Base-by-base conservation (phyloP, 2,329 filamentous ascomycete species). In the Colletotrichum navitas region DNA sequence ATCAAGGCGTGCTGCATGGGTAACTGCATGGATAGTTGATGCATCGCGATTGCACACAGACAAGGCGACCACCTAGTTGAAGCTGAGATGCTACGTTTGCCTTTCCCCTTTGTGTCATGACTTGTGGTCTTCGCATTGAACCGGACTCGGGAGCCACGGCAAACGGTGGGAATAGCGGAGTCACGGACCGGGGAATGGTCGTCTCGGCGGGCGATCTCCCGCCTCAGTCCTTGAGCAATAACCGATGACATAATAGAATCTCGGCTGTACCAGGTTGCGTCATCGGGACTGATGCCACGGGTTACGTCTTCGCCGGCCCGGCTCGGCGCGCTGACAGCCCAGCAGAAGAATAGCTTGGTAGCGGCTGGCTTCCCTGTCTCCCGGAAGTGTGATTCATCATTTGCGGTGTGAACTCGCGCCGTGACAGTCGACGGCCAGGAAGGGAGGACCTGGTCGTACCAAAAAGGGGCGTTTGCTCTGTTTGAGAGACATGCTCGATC, bases 171-270 rank as follows among this genome's bases (percentile, higher is more conserved):
- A n/a, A 52, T 18, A 18, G 54, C 58, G 56, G 36, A 54, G 29
- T 29, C 43, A 41, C 55, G 55, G 64, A 18, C 51, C 64, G 43
- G 64, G 18, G 36, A 32, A 54, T 71, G 51, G 36, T 24, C 59
- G 45, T 68, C 34, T 39, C 34, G 16, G 26, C 29, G 18, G 68
- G 51, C 64, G 68, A 71, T 71, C 64, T 71, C 58, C 64, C 68
- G 64, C 34, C 32, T 54, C 18, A 45, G 29, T 55, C 24, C 62
- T 56, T 36, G 29, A 60, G 32, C 36, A 55, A 66, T 60, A 70
- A 34, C 63, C 29, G 47, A 55, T 29, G 24, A 10, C n/a, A 47
- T n/a, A 55, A 29, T 18, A 56, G 4, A n/a, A 12, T 49, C 34
- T 24, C 45, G n/a, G 36, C 21, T 43, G 32, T 36, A 12, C 12